Evolutionary conservation across 2,329 filamentous ascomycete species (phyloP), one percentile per base, ranked within the genome.

Genomic region (Scedosporium aurantiacum): DNA sequence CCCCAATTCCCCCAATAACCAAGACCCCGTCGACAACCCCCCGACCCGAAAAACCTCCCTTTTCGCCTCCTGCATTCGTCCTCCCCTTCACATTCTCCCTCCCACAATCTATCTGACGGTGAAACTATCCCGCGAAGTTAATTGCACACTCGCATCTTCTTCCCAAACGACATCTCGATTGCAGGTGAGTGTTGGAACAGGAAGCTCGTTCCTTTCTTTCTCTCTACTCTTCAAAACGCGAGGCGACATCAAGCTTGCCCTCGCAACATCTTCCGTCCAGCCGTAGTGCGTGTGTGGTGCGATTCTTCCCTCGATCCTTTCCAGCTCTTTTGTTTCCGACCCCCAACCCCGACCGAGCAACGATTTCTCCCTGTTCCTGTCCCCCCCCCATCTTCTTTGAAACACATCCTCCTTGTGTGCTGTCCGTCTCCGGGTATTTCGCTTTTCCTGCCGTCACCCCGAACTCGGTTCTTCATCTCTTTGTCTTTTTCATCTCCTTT

Each of bases 11-110:
- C 40, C 58, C 23, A 32, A 57, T 40, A 57, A 32, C 27, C 55
- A 57, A 5, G 27, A 25, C 55, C 58, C 32, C 23, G 40, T 61
- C 52, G 18, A 10, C 52, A 37, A 57, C 28, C 59, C 59, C 59
- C 59, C 47, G 58, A 60, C 28, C 58, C 59, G 45, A 41, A 56
- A 61, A 61, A 61, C 59, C 59, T 41, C 37, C 47, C 59, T 40
- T 40, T 37, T 61, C 52, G 59, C 59, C 56, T 56, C 59, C 37
- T 28, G 59, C 50, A 43, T 32, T 41, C 47, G 23, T 37, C 28
- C 41, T 43, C n/a, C 32, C 59, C 43, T 55, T 52, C 27, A 60
- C 59, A 18, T 60, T 25, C 47, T 41, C 41, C 23, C 23, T 43
- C 57, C 18, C n/a, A 37, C 59, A 32, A 56, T 55, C 58, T 41